phyloP scores from a whole-genome alignment of 2,329 filamentous ascomycete genomes.

The Lasiodiplodia sp. region DNA sequence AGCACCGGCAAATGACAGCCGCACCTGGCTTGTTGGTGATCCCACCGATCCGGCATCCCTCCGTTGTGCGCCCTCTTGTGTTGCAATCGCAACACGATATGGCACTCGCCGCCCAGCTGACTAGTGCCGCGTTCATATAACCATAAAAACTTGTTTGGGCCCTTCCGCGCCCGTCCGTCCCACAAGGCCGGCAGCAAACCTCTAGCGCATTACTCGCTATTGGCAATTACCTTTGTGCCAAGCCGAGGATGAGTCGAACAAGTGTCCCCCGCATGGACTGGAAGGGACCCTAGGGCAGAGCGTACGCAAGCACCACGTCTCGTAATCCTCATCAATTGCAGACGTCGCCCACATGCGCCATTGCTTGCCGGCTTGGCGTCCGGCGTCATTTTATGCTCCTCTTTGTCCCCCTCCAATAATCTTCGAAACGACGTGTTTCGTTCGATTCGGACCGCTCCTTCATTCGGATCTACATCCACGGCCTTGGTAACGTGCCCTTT shows the following conservation, averaged over 20 bases:
- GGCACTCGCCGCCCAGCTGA: conserved; percentile 12
- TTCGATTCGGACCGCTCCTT: conserved; percentile 14
- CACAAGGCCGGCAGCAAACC: conserved; percentile 5
- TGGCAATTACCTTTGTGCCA: conserved; percentile 5
- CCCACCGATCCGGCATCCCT: not conserved
- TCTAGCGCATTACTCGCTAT: conserved; percentile 26
- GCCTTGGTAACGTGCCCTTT: not conserved
- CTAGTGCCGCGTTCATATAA: conserved; percentile 23
- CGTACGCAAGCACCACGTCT: conserved; percentile 1
- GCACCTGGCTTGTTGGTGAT: not conserved
- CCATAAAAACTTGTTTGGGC: conserved; percentile 22
- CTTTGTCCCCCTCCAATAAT: not conserved
- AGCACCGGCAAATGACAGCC: not conserved
- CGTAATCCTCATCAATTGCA: conserved; percentile 16
- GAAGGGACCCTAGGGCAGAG: not conserved
- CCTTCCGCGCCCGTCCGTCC: conserved; percentile 15
- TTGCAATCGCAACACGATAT: conserved; percentile 16
- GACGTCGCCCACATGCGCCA: not conserved
- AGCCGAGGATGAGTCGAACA: conserved; percentile 5
- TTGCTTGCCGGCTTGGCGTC: not conserved
- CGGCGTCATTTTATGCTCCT: not conserved
- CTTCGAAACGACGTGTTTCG: conserved; percentile 22
- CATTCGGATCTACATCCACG: conserved; percentile 17
- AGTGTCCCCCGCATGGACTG: conserved; percentile 5
- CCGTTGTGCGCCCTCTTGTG: conserved; percentile 6